A percentile compares a stretch with the other conserved stretches of the same genome.
These are phyloP conservation scores for Lithocarpus polystachyus DNA, from an alignment of 306 rosid genomes.

Conservation along the genomic window DNA sequence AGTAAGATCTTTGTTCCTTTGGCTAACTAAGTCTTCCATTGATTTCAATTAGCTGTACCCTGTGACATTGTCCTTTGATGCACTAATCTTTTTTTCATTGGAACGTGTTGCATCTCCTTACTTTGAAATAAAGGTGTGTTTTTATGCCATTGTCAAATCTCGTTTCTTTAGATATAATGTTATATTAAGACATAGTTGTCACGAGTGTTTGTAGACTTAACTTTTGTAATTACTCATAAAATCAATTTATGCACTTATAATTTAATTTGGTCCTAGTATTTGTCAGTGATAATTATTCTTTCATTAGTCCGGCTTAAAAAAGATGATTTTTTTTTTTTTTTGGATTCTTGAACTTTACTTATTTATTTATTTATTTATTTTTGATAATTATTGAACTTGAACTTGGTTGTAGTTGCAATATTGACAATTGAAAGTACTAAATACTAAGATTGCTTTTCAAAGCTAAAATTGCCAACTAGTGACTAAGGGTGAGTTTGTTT, in stretches of 20 bases:
- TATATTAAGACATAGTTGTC: not conserved
- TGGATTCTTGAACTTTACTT: no score
- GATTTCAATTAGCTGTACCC: conserved; percentile 61
- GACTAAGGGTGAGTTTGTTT: no score
- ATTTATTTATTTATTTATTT: no score
- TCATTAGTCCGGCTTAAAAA: no score
- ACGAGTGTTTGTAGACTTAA: not conserved
- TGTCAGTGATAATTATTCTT: no score
- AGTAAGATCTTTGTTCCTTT: not conserved
- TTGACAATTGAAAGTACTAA: no score
- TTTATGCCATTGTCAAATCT: not conserved
- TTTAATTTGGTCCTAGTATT: not conserved
- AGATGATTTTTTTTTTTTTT: no score
- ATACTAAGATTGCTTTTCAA: no score
- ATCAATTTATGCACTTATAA: conserved; percentile 5
- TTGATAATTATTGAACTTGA: no score
- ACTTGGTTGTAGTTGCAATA: no score
- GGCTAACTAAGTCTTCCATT: conserved; percentile 7
- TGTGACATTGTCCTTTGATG: conserved; percentile 64
- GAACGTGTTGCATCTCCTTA: conserved; percentile 96
- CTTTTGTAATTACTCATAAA: not conserved
- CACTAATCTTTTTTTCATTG: conserved; percentile 54
- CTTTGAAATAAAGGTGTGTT: conserved; percentile 79
- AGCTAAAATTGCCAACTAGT: no score
- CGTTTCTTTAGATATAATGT: not conserved